These are phyloP conservation scores for Pharnaceum exiguum DNA, from an alignment of 148 eudicot genomes.

Conservation along the genomic window DNA sequence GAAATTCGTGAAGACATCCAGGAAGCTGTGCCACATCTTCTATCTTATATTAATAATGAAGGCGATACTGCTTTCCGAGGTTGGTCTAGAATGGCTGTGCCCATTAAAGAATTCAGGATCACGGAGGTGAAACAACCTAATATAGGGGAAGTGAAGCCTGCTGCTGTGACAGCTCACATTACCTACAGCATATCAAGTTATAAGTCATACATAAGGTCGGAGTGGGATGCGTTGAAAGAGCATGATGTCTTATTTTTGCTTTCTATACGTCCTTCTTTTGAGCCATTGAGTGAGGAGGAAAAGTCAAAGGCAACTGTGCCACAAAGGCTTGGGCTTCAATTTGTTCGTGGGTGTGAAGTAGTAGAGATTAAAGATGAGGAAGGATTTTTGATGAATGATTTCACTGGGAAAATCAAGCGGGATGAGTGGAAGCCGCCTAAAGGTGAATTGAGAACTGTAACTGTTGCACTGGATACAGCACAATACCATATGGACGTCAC, in stretches of 20 bases:
- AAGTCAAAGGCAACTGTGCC: conserved; percentile 89
- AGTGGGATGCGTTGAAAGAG: conserved; percentile 94
- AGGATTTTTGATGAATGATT: conserved; percentile 92
- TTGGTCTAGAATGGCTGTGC: conserved; percentile 99
- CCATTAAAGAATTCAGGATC: conserved; percentile 71
- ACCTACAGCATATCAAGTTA: conserved; percentile 90
- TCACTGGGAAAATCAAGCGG: conserved; percentile 88
- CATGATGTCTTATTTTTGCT: conserved; percentile 97
- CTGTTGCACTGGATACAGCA: conserved; percentile 90
- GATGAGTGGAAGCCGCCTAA: conserved; percentile 99
- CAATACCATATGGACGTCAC: conserved; percentile 98
- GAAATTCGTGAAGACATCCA: conserved; percentile 98
- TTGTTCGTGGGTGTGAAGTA: conserved; percentile 96
- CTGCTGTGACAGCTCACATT: conserved; percentile 79
- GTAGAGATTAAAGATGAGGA: conserved; percentile 96
- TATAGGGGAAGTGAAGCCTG: conserved; percentile 95
- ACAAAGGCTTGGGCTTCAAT: conserved; percentile 88
- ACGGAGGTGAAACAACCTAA: conserved; percentile 93
- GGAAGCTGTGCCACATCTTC: conserved; percentile 97
- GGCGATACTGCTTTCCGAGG: conserved; percentile 98
- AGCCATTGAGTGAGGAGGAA: conserved; percentile 88
- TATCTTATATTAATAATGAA: conserved; percentile 76
- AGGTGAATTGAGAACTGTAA: conserved; percentile 94
- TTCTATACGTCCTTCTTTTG: conserved; percentile 84
- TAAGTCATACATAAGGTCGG: conserved; percentile 81